Evolutionary conservation across 371 early-diverging fungal species (phyloP).

Genomic region (Parasitella parasitica): DNA sequence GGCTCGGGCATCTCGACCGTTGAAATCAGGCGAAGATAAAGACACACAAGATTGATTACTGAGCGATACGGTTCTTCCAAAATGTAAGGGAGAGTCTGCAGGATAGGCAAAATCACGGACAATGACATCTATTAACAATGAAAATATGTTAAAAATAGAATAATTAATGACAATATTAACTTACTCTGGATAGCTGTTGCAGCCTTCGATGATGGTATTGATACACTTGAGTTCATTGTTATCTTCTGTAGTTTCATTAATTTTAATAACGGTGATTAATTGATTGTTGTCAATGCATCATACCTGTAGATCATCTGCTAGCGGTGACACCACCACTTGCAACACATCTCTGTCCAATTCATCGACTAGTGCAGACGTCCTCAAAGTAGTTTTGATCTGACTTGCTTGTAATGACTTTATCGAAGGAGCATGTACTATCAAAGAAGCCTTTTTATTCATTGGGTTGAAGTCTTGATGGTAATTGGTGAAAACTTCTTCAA

Average conservation of each 20-base stretch:
- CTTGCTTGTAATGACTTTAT: slow-evolving; percentile 1
- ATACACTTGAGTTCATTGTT: neutral
- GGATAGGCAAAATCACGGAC: slow-evolving; percentile 76
- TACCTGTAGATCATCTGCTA: neutral
- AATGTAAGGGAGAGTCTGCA: slow-evolving; percentile 56
- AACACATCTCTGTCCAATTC: neutral
- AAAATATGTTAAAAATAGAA: neutral
- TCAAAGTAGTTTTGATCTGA: neutral
- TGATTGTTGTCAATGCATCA: neutral
- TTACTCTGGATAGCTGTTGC: slow-evolving; percentile 1
- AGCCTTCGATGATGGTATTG: neutral
- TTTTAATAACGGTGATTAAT: neutral
- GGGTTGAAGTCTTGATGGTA: neutral
- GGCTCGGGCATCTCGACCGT: slow-evolving; percentile 56
- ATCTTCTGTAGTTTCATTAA: neutral
- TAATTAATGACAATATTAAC: neutral
- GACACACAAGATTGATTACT: slow-evolving; percentile 18
- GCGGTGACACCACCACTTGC: neutral
- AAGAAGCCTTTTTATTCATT: slow-evolving; percentile 4
- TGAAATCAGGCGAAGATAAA: slow-evolving; percentile 37
- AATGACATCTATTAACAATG: slow-evolving; percentile 15
- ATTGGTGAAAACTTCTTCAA: neutral
- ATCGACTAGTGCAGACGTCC: neutral
- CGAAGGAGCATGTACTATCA: neutral
- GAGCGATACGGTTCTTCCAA: slow-evolving; percentile 32